phyloP scores from a whole-genome alignment of 805 yeast species.

The Candida dajiaensis region DNA sequence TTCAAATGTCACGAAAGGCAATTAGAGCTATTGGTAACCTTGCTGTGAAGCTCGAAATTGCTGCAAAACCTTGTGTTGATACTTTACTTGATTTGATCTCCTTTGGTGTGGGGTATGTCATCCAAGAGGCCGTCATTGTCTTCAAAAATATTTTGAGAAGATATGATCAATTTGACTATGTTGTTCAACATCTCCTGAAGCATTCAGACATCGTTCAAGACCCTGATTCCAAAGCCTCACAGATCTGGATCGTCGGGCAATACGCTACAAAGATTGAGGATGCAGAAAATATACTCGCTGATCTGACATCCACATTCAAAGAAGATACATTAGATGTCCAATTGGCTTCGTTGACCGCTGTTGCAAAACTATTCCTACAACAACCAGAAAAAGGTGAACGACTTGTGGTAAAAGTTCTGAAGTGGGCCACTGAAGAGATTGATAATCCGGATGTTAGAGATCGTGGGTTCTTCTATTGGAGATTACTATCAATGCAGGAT shows the following conservation, averaged over 20 bases:
- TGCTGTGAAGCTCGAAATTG: slow-evolving; percentile 65
- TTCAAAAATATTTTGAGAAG: slow-evolving; percentile 70
- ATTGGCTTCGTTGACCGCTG: slow-evolving; percentile 64
- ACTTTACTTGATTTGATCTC: slow-evolving; percentile 53
- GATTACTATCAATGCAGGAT: slow-evolving; percentile 53
- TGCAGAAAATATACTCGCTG: slow-evolving; percentile 35
- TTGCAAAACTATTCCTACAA: slow-evolving; percentile 59
- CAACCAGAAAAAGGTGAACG: slow-evolving; percentile 49
- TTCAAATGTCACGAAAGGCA: slow-evolving; percentile 81
- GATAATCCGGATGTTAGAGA: slow-evolving; percentile 85
- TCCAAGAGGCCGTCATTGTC: slow-evolving; percentile 76
- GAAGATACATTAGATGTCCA: slow-evolving; percentile 75
- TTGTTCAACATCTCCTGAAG: slow-evolving; percentile 36
- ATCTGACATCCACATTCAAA: slow-evolving; percentile 39
- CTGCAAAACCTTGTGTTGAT: slow-evolving; percentile 60
- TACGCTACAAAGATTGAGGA: slow-evolving; percentile 45
- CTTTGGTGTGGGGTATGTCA: slow-evolving; percentile 64
- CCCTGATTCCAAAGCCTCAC: slow-evolving; percentile 70
- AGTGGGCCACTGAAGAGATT: slow-evolving; percentile 64
- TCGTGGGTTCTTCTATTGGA: slow-evolving; percentile 82
- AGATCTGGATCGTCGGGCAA: slow-evolving; percentile 83
- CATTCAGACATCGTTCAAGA: slow-evolving; percentile 55
- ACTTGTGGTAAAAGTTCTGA: slow-evolving; percentile 52
- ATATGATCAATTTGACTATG: slow-evolving; percentile 55
- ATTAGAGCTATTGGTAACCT: slow-evolving; percentile 85